Base-by-base conservation (phyloP, 257 asterid species). In the Nicotiana otophora region DNA sequence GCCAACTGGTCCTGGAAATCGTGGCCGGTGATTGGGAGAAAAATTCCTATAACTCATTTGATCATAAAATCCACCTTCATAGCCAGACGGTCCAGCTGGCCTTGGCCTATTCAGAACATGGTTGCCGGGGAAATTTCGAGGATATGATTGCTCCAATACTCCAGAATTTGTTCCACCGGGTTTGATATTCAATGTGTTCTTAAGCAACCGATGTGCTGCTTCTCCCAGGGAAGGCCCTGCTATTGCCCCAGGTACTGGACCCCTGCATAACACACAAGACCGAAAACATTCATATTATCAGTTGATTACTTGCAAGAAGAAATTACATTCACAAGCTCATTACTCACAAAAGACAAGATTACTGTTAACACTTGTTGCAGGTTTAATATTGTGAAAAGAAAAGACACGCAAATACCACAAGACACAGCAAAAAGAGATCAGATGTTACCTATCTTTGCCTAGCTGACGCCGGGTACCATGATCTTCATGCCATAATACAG, bases 171-270 rank as follows among this genome's bases (percentile, higher is more conserved):
- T 77, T 26, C 82, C 80, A 68, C 65, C 83, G 15, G 90, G 15
- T 85, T 90, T 93, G n/a, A 90, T 81, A 83, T 90, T 94, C 86
- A 96, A 86, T 33, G 93, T 86, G 86, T 90, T 90, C 77, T 90
- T 92, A 84, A 96, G 91, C 85, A 96, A 91, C 51, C 98, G 98
- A 83, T 91, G 91, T 53, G 99, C 99, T 69, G 99, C 98, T 89
- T 91, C 97, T 66, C 98, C 98, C 88, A 96, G 82, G 17, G 85
- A 61, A 61, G 95, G 94, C 83, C 99, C 98, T 55, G 94, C 89
- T 87, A 96, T 89, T 67, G 95, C 95, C 76, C 98, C 97, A 19
- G 95, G 87, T 77, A 94, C 91, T 66, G 88, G 94, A 62, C 91
- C 96, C 89, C 98, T 96, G 91, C 82, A 23, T 23, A 64, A 81